Percentiles rank a stretch among this genome's conserved stretches.
Evolutionary conservation across 768 basidiomycete genomes (phyloP).

Genomic region (Xerocomus spinulosus): DNA sequence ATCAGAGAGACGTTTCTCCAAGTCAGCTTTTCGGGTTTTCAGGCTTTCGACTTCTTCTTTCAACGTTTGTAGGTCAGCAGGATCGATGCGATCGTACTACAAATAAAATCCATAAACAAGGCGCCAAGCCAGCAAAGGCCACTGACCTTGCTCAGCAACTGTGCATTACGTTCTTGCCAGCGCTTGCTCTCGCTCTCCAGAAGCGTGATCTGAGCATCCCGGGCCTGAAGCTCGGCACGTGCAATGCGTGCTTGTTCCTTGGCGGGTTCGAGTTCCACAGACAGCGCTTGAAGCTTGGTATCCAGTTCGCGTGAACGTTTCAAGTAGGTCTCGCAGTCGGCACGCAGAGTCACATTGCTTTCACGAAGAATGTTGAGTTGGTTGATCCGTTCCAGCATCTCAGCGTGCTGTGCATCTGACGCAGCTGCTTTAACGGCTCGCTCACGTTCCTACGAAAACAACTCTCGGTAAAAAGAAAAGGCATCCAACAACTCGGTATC

Average conservation of each 20-base stretch:
- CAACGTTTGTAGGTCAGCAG: slow-evolving; percentile 74
- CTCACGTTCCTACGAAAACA: slow-evolving; percentile 70
- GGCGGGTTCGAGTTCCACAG: slow-evolving; percentile 65
- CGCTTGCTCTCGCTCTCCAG: slow-evolving; percentile 72
- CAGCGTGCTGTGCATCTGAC: slow-evolving; percentile 75
- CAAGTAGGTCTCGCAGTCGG: slow-evolving; percentile 66
- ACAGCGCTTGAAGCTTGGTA: slow-evolving; percentile 50
- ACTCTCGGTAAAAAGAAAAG: slow-evolving; percentile 2
- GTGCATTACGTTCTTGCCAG: slow-evolving; percentile 82
- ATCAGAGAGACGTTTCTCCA: slow-evolving; percentile 28
- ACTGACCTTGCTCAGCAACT: slow-evolving; percentile 72
- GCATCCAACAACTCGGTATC: neutral
- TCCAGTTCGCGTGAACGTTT: slow-evolving; percentile 70
- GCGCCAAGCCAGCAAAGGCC: neutral
- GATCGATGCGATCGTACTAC: slow-evolving; percentile 86
- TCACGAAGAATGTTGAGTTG: slow-evolving; percentile 82
- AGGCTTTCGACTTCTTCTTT: slow-evolving; percentile 65
- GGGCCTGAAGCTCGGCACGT: slow-evolving; percentile 71
- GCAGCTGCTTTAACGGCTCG: slow-evolving; percentile 65
- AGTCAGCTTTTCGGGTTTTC: slow-evolving; percentile 40
- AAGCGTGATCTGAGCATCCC: slow-evolving; percentile 58
- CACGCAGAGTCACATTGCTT: slow-evolving; percentile 80
- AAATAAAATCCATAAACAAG: neutral
- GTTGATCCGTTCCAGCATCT: slow-evolving; percentile 81
- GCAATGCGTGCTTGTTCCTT: slow-evolving; percentile 64